Conservation (phyloP, 805 yeast species). For the Candida methanosorbosa region DNA sequence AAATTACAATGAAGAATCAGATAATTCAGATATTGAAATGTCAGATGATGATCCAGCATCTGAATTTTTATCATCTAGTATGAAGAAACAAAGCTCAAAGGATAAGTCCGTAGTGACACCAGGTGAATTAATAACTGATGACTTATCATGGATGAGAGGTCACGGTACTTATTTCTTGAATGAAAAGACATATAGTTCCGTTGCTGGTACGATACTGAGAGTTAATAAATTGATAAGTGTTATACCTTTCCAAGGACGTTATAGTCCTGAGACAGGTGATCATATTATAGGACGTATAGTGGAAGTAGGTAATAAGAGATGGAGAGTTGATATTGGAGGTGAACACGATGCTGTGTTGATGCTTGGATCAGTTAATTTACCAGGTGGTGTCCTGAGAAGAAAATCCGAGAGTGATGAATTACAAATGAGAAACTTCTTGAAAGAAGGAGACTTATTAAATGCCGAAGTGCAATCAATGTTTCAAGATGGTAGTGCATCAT, state of each 20-base stretch:
- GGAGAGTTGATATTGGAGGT: slow-evolving; percentile 98
- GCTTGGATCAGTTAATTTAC: slow-evolving; percentile 93
- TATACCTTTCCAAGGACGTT: slow-evolving; percentile 76
- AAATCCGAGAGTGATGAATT: slow-evolving; percentile 93
- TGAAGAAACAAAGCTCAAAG: slow-evolving; percentile 10
- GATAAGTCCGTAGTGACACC: slow-evolving; percentile 67
- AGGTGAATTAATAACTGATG: slow-evolving; percentile 93
- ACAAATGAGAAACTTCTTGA: slow-evolving; percentile 88
- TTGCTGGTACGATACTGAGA: slow-evolving; percentile 81
- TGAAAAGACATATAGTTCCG: slow-evolving; percentile 76
- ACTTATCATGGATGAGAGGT: slow-evolving; percentile 97
- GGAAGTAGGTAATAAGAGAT: slow-evolving; percentile 87
- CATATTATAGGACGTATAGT: slow-evolving; percentile 90
- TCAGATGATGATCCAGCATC: slow-evolving; percentile 5
- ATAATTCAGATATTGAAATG: slow-evolving; percentile 18
- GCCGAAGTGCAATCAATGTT: slow-evolving; percentile 92
- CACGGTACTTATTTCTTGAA: slow-evolving; percentile 87
- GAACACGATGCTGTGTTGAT: slow-evolving; percentile 84
- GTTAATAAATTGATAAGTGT: slow-evolving; percentile 86
- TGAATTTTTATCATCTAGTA: neutral
- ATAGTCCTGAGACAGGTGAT: slow-evolving; percentile 93
- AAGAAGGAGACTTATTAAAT: slow-evolving; percentile 92
- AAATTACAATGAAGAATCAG: neutral
- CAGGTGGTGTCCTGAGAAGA: slow-evolving; percentile 93
- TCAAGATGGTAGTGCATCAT: slow-evolving; percentile 84